These are phyloP conservation scores for Populus hybrid DNA, from an alignment of 441 rosid genomes.

Conservation along the genomic window DNA sequence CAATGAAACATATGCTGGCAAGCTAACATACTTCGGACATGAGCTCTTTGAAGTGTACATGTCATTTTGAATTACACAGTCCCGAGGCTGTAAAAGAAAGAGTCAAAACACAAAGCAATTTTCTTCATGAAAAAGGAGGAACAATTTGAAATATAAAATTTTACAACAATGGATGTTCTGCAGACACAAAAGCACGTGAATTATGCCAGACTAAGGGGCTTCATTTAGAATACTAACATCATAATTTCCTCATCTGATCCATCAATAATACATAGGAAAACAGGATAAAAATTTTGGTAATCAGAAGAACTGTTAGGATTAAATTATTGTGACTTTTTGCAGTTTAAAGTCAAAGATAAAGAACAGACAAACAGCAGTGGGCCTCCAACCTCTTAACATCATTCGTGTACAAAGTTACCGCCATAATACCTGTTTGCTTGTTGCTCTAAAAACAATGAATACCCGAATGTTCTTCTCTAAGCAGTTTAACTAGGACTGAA, in stretches of 20 bases:
- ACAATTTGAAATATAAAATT: neutral
- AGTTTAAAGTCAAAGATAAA: neutral
- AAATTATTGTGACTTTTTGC: neutral
- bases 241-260: neutral
- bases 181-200: neutral
- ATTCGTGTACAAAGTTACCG: neutral
- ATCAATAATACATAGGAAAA: neutral
- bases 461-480: neutral
- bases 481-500: neutral
- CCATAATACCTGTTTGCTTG: neutral
- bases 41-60: slow-evolving; percentile 38
- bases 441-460: neutral
- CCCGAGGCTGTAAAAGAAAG: slow-evolving; percentile 57
- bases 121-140: neutral
- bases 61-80: slow-evolving; percentile 41
- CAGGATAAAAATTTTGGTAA: neutral
- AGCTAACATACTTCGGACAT: slow-evolving; percentile 78
- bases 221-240: neutral
- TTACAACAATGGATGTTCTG: neutral
- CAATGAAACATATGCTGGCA: slow-evolving; percentile 53
- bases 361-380: neutral
- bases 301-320: neutral
- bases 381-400: neutral
- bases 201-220: slow-evolving; percentile 4
- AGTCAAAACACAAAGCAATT: slow-evolving; percentile 16